Evolutionary conservation across 129 eudicot species (phyloP).

Genomic region (Helianthus annuus): HanXRQr2.0-SUNRISE NC_035444.2:70203245-70203744

Average conservation of each 20-base stretch:
- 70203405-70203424: constrained; percentile 26
- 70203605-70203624: constrained; percentile 23
- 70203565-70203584: constrained; percentile 25
- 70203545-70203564: constrained; percentile 29
- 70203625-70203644: constrained; percentile 21
- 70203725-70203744: too few species aligned
- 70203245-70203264: not conserved
- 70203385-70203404: constrained; percentile 18
- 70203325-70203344: constrained; percentile 99
- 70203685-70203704: not conserved
- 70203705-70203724: not conserved
- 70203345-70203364: constrained; percentile 93
- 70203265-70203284: not conserved
- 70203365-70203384: constrained; percentile 39
- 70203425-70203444: constrained; percentile 33
- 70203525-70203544: constrained; percentile 23
- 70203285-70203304: not conserved
- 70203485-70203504: constrained; percentile 20
- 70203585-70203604: constrained; percentile 29
- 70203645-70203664: not conserved
- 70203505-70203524: constrained; percentile 31
- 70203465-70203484: not conserved
- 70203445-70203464: constrained; percentile 13
- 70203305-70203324: constrained; percentile 59
- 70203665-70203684: not conserved